Evolutionary conservation across 805 yeast genomes (phyloP).

Genomic region (Spencermartinsiella europaea): DNA sequence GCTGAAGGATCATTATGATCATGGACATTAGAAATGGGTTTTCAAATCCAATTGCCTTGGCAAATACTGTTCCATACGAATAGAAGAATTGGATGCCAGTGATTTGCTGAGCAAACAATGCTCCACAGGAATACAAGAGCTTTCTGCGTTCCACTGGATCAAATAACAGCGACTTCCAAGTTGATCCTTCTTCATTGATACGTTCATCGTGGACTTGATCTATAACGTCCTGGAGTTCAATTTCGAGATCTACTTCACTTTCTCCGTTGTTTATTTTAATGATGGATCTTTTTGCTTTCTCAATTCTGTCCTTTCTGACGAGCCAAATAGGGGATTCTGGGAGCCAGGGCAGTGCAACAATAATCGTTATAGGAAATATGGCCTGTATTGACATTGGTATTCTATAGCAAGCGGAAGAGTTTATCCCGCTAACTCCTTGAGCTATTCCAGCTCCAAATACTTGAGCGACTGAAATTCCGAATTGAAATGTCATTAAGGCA

Average conservation of each 20-base stretch:
- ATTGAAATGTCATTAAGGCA: slow-evolving; percentile 6
- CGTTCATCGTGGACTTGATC: slow-evolving; percentile 2
- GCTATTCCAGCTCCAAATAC: slow-evolving; percentile 5
- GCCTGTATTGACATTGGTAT: slow-evolving; percentile 9
- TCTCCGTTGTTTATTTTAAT: slow-evolving; percentile 5
- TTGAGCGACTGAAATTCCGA: slow-evolving; percentile 3
- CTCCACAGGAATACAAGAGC: slow-evolving; percentile 7
- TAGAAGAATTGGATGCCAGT: slow-evolving; percentile 11
- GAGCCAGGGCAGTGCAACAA: slow-evolving; percentile 34
- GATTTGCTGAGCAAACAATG: slow-evolving; percentile 11
- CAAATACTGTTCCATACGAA: slow-evolving; percentile 11
- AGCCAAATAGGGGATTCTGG: slow-evolving; percentile 88
- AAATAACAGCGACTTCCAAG: slow-evolving; percentile 6
- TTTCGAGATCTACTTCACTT: slow-evolving; percentile 2
- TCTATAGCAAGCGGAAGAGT: slow-evolving; percentile 2
- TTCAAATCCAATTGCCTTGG: slow-evolving; percentile 5
- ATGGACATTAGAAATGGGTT: slow-evolving; percentile 6
- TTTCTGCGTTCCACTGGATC: slow-evolving; percentile 13
- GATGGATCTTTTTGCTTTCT: slow-evolving; percentile 26
- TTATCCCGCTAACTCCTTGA: slow-evolving; percentile 1
- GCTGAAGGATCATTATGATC: neutral
- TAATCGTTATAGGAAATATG: slow-evolving; percentile 6
- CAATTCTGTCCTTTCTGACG: slow-evolving; percentile 58
- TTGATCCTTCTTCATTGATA: slow-evolving; percentile 3
- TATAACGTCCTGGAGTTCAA: slow-evolving; percentile 2